phyloP scores from a whole-genome alignment of 139 green algal genomes.

The Coelastrella sp. region DNA sequence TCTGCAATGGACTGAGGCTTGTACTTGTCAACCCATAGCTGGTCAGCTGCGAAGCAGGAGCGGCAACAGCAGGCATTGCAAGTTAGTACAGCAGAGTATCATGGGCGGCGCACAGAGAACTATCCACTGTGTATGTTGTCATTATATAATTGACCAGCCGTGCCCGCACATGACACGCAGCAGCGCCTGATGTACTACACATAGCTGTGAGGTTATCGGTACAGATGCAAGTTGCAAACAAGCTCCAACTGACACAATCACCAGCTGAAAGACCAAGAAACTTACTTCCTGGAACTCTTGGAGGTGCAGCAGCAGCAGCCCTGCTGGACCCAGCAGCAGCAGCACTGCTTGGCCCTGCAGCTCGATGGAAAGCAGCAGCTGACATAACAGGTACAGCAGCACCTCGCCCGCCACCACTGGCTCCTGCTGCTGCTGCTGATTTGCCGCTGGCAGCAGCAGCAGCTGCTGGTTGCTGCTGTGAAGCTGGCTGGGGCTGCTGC shows the following conservation, averaged over 20 bases:
- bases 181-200: too few species aligned
- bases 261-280: too few species aligned
- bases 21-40: constrained; percentile 97
- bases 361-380: constrained; percentile 1
- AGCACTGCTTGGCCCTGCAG: background rate
- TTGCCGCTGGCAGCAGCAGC: background rate
- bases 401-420: background rate
- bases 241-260: too few species aligned
- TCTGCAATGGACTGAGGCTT: constrained; percentile 74
- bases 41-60: constrained; percentile 13
- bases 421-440: background rate
- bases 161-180: too few species aligned
- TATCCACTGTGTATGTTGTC: too few species aligned
- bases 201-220: background rate
- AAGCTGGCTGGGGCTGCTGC: background rate
- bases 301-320: background rate
- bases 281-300: background rate
- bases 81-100: background rate
- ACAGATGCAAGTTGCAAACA: background rate
- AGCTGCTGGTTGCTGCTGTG: constrained; percentile 25
- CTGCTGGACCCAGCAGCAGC: constrained; percentile 2
- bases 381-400: background rate
- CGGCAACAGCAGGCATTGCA: background rate
- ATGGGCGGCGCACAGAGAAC: background rate
- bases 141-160: too few species aligned